Evolutionary conservation across 768 basidiomycete species (phyloP), one percentile per base, ranked within the genome.

Genomic region (Sarcodon sp.): DNA sequence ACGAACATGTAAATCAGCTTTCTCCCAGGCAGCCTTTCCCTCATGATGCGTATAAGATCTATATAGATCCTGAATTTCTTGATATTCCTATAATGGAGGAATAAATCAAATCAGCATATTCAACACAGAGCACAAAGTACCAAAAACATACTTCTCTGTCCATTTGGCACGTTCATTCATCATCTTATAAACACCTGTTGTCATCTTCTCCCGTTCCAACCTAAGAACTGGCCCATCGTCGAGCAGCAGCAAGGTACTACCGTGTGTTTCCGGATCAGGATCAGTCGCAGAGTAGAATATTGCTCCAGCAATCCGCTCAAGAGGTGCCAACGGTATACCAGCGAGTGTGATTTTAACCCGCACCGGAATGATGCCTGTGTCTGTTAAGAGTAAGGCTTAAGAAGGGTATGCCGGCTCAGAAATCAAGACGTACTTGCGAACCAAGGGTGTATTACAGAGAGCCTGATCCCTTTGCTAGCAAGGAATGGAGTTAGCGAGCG

Each of bases 261-360:
- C 63, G 31, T 50, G 57, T 37, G 62, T 60, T 33, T 51, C 38
- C 7, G 33, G 32, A 34, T 61, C 53, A 11, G 57, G 50, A 37
- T 64, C 60, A 13, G 53, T 54, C 41, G 63, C 54, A 2, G 61
- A 61, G 35, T 51, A 54, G 51, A 65, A 53, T 44, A 64, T 57
- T 0, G 64, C 59, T 12, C 54, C 60, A 2, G 62, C 63, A 34
- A 67, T 57, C 12, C 63, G 61, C 3, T 49, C 44, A 4, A 65
- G 39, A 9, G 63, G 63, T 3, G 57, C 55, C 16, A 62, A 7
- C 11, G 63, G 63, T 15, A 61, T 44, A 2, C 64, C 65, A 0
- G 59, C 59, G 10, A 66, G 49, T 11, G 59, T 16, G 0, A 58
- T 8, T 15, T 48, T 56, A 5, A 47, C n/a, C 1, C 43, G 27